Evolutionary conservation across 345 rosid species (phyloP).

Genomic region (Salix viminalis): DNA sequence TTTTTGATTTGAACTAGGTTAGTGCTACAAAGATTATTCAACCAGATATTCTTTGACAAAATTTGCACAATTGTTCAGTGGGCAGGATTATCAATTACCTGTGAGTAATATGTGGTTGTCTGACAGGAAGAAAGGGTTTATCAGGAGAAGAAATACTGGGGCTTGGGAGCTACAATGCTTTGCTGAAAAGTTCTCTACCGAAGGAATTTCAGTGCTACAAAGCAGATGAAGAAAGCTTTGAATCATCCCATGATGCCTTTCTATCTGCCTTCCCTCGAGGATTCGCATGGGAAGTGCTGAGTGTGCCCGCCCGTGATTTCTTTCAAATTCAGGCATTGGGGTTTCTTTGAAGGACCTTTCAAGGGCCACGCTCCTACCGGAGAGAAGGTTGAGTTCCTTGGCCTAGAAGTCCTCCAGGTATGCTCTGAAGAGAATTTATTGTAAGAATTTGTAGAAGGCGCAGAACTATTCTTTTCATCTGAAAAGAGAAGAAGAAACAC

Average conservation of each 20-base stretch:
- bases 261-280: conserved; percentile 67
- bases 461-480: too few relatives aligned
- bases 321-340: conserved; percentile 89
- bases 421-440: neutral
- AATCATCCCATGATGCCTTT: conserved; percentile 68
- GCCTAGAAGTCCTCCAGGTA: conserved; percentile 68
- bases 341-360: conserved; percentile 70
- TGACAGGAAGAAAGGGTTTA: conserved; percentile 64
- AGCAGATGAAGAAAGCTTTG: conserved; percentile 67
- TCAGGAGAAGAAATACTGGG: conserved; percentile 60
- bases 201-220: conserved; percentile 55
- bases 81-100: neutral
- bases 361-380: conserved; percentile 72
- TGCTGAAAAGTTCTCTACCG: conserved; percentile 55
- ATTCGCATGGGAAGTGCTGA: conserved; percentile 74
- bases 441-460: too few relatives aligned
- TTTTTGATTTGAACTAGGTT: neutral
- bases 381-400: conserved; percentile 54
- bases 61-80: neutral
- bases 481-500: too few relatives aligned
- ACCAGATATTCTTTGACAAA: too few relatives aligned
- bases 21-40: too few relatives aligned
- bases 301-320: conserved; percentile 65
- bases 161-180: conserved; percentile 67
- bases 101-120: neutral